Base-by-base conservation (phyloP, 352 stramenopile species). In the Phytopythium montanum region DNA sequence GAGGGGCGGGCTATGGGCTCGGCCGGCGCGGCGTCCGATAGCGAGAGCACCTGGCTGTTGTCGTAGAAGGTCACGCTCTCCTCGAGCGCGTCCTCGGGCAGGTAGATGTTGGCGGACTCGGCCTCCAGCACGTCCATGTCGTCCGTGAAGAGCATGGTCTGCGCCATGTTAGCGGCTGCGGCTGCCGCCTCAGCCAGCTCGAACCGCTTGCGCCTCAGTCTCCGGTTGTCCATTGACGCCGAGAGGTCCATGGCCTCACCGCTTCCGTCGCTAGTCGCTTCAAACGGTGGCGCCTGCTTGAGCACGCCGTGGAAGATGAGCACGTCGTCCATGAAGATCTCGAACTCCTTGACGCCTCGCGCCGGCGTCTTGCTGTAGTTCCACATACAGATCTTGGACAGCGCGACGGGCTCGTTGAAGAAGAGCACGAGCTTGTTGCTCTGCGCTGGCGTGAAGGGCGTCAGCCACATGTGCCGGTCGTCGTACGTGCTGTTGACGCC, bases 291-390 rank as follows among this genome's bases (percentile, higher is more conserved):
- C 4, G 80, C 68, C 39, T 81, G 77, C 18, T 69, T 70, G 19
- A 90, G 48, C 1, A 75, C 64, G 4, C 81, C 81, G 58, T 90
- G 76, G 70, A 83, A 91, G 51, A 92, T 80, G 23, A 91, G 70
- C 29, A 92, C 72, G 58, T 96, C 88, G 70, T 97, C 88, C 33
- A 97, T 54, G 45, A 89, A 84, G 26, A 97, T 63, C 39, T 91
- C 81, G 52, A 95, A 90, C 60, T 95, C 85, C 9, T 70, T 69
- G 0, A 90, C 88, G 21, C 88, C 88, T 8, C 88, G 80, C 3
- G 71, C 44, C 1, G 87, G 81, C 9, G 88, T 94, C 67, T 94
- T 94, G 69, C 71, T 88, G 69, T 96, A 96, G 60, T 96, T 96
- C 79, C 79, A 94, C 18, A 96, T n/a, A 1, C 75, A 82, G 57